Conservation (phyloP, 352 stramenopile genomes). For the Thraustochytrium sp. region DNA sequence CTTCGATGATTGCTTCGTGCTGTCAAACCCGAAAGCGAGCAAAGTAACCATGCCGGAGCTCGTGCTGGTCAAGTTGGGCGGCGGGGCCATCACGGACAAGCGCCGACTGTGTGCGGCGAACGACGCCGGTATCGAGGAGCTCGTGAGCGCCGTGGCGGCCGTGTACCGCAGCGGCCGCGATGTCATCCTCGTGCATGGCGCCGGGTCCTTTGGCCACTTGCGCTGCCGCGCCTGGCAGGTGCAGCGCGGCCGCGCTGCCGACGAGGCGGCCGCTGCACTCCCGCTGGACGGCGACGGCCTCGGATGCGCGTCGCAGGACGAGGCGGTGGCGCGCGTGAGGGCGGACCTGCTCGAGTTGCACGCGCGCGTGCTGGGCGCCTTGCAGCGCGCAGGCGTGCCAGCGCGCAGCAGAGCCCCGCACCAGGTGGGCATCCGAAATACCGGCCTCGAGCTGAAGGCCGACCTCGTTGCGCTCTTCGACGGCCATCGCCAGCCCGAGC, state of each 20-base stretch:
- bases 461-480: neutral
- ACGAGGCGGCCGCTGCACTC: neutral
- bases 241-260: neutral
- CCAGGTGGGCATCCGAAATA: neutral
- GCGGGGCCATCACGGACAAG: slow-evolving; percentile 14
- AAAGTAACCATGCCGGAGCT: slow-evolving; percentile 10
- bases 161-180: neutral
- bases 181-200: slow-evolving; percentile 18
- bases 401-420: neutral
- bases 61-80: slow-evolving; percentile 23
- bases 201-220: slow-evolving; percentile 24
- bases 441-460: neutral
- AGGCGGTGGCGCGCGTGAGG: neutral
- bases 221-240: neutral
- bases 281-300: neutral
- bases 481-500: neutral
- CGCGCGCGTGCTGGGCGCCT: neutral
- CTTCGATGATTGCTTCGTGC: too few relatives aligned
- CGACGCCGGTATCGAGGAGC: neutral
- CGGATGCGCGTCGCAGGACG: neutral
- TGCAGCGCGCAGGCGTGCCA: neutral
- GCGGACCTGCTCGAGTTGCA: neutral
- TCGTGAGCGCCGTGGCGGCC: neutral
- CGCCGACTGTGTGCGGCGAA: neutral
- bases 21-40: too few relatives aligned